Evolutionary conservation across 2,329 filamentous ascomycete species (phyloP), one percentile per base, ranked within the genome.

Genomic region (Apiospora saccharicola): DNA sequence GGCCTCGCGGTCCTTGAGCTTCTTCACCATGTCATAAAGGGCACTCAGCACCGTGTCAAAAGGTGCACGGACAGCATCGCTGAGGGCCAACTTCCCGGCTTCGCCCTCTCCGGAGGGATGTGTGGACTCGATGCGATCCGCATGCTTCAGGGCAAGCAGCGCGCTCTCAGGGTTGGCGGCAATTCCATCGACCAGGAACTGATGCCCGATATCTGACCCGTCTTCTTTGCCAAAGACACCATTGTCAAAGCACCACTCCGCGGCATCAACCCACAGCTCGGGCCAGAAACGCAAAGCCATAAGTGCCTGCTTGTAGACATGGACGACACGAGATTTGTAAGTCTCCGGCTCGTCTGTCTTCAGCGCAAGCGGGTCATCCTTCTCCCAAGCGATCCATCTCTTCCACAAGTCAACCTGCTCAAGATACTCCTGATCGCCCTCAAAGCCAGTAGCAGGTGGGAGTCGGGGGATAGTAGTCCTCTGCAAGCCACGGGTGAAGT

Each of bases 221-320:
- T 94, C 92, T 64, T 94, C 92, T 64, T 90, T 85, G 70, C 72
- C 73, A 13, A 83, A 80, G 76, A 95, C 84, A 64, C 90, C 90
- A 77, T 96, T 95, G 71, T 92, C 89, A 78, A 95, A 95, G 81
- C 94, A 98, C 90, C 96, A 98, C 75, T 97, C 93, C 0, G 95
- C 94, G 13, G 95, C 96, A 73, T 98, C 95, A 69, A 95, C 95
- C 96, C 96, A 99, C 77, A 98, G 91, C 80, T 97, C 94, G 4
- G 96, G 95, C 90, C 96, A 96, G 83, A 98, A 99, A 69, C 95
- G 91, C 71, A 99, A 85, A 4, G 95, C 92, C 93, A 98, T 98
- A 67, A 97, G 85, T 5, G 96, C 94, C 81, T 98, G 96, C 81
- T 95, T 96, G 86, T 98, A 98, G 75, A 94, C 92, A 81, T 97